Percentiles rank a stretch among this genome's conserved stretches.
These are phyloP conservation scores for Ceriops zippeliana DNA, from an alignment of 345 rosid genomes.

Conservation along the genomic window DNA sequence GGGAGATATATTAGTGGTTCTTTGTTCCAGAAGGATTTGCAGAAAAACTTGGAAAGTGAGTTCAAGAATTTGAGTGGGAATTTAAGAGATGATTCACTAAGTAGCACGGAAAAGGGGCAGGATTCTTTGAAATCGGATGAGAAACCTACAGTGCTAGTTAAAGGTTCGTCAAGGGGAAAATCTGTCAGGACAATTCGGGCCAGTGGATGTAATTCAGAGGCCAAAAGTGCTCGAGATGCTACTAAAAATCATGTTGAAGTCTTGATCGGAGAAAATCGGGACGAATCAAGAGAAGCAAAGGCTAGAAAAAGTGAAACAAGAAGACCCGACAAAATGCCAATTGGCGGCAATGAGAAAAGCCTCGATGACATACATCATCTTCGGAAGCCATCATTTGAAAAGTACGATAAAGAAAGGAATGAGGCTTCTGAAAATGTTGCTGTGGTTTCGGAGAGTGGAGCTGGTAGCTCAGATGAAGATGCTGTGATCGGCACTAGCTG, in stretches of 20 bases:
- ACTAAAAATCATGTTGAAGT: constrained; percentile 19
- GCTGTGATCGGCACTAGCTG: constrained; percentile 3
- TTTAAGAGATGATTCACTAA: constrained; percentile 23
- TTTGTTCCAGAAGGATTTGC: constrained; percentile 25
- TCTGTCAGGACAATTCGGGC: constrained; percentile 67
- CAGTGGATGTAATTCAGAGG: constrained; percentile 22
- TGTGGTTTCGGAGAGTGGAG: constrained; percentile 23
- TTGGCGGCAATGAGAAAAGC: constrained; percentile 16
- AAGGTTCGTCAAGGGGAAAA: constrained; percentile 48
- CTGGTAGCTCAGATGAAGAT: constrained; percentile 29
- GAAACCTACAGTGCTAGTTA: constrained; percentile 24
- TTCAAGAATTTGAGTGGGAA: constrained; percentile 19
- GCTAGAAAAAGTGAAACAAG: constrained; percentile 17
- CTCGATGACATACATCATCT: constrained; percentile 7
- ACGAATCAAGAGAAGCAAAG: constrained; percentile 19
- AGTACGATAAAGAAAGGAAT: constrained; percentile 15
- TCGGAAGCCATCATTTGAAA: constrained; percentile 7
- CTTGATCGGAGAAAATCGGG: constrained; percentile 9
- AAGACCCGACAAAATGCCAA: constrained; percentile 16
- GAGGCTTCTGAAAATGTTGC: constrained; percentile 14
- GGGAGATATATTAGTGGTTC: constrained; percentile 33
- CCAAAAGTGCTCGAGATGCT: constrained; percentile 28
- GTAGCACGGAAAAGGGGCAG: constrained; percentile 22
- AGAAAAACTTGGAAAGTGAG: constrained; percentile 18
- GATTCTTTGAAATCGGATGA: constrained; percentile 36